Base-by-base conservation (phyloP, 495 filamentous ascomycete species). In the Neurospora sp. region DNA sequence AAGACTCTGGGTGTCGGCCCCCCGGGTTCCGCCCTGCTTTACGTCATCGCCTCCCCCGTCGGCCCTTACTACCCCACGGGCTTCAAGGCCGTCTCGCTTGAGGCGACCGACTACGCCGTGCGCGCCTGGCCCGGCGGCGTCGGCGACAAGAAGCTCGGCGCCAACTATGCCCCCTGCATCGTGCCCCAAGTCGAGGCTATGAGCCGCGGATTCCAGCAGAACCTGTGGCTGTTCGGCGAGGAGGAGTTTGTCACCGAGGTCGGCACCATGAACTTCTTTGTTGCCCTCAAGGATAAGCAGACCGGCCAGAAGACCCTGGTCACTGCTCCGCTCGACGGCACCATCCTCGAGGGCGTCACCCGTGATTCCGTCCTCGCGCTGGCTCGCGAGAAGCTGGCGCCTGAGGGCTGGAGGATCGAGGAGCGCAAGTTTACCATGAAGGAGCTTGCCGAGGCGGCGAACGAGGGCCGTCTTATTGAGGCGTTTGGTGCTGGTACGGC, bases 61-160 rank as follows among this genome's bases (percentile, higher is more conserved):
- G 96, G 96, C 1, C 96, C 96, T 7, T 98, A 98, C 87, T 98
- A 97, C 83, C 96, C 94, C 5, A 96, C 94, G 10, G 96, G 96
- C 48, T 98, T 98, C 90, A 97, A 97, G 84, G 96, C 96, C 69
- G 89, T 98, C 40, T 94, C 92, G 2, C 86, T 99, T 45, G 94
- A 97, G 84, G 95, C 96, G 10, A 96, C 95, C 21, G 89, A 94
- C 82, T 94, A 96, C 83, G 94, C 94, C 71, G 93, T 98, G 71
- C 94, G 96, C 71, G 96, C 96, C 70, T 99, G 96, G 96, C 96
- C 96, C 39, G 95, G 95, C 71, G 96, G 96, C 77, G 94, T 97
- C 10, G 96, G 96, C 77, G 92, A 97, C 84, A 96, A 94, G 89
- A 99, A 99, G 86, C 89, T 99, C 24, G 96, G 96, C 74, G 95